phyloP scores from a whole-genome alignment of 495 filamentous ascomycete genomes.

The Talaromyces nanjingensis region DNA sequence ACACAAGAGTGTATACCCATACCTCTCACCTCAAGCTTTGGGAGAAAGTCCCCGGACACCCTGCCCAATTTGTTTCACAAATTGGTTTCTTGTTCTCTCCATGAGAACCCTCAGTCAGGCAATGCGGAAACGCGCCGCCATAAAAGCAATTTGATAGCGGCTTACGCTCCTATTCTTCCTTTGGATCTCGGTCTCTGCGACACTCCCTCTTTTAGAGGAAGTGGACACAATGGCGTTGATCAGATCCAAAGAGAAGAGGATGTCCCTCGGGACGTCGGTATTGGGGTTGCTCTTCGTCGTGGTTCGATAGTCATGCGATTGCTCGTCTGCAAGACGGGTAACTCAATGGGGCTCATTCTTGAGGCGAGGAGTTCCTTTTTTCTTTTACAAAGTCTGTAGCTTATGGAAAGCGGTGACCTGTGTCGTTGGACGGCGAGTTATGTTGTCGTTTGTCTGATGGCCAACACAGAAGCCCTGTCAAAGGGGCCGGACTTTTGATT shows the following conservation, averaged over 20 bases:
- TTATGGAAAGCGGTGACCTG: constrained; percentile 53
- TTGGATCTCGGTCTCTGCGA: constrained; percentile 25
- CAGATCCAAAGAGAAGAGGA: constrained; percentile 30
- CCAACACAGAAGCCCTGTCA: constrained; percentile 53
- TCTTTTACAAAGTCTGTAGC: constrained; percentile 54
- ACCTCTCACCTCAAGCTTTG: constrained; percentile 59
- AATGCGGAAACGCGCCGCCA: constrained; percentile 97
- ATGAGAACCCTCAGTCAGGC: constrained; percentile 28
- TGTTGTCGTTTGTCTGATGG: constrained; percentile 2
- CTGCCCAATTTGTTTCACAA: constrained; percentile 32
- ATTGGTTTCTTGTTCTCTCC: background rate
- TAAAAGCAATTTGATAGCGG: constrained; percentile 88
- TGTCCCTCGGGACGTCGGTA: constrained; percentile 13
- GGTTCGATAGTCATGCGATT: constrained; percentile 99
- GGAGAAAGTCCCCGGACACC: constrained; percentile 99
- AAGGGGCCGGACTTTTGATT: constrained; percentile 50
- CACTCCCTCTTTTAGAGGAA: constrained; percentile 19
- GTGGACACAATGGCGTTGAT: constrained; percentile 41
- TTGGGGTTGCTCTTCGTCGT: constrained; percentile 73
- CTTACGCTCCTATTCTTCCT: constrained; percentile 47
- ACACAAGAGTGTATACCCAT: constrained; percentile 60
- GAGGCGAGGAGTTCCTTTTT: constrained; percentile 78
- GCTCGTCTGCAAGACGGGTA: constrained; percentile 55
- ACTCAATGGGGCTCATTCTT: constrained; percentile 99
- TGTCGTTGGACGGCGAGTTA: constrained; percentile 3